Base-by-base conservation (phyloP, 169 alveolate species). In the Theileria orientalis region DNA sequence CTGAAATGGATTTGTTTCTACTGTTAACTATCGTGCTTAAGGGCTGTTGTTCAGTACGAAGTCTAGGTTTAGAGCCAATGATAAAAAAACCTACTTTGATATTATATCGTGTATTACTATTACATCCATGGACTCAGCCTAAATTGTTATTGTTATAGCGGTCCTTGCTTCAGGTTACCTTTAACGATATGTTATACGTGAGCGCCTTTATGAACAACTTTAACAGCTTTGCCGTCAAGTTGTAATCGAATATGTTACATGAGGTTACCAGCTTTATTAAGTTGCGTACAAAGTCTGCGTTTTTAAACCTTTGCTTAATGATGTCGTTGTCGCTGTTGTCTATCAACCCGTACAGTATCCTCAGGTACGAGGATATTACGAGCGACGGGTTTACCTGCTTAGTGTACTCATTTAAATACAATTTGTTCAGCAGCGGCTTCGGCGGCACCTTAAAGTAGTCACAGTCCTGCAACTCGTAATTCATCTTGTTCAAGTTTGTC, bases 121-220 rank as follows among this genome's bases (percentile, higher is more conserved):
- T 71, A 74, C 49, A 60, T 82, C 89, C 84, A 82, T 72, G 35
- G 89, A 82, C 41, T 82, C 89, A 19, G 74, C 89, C 71, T 82
- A 62, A 0, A 51, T n/a, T 27, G 9, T 49, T 56, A 56, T 29
- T n/a, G 14, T 30, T 56, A 56, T 37, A 9, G 44, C 9, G 44
- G 44, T 37, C 9, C 44, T 37, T 7, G 9, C 9, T 37, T 7
- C 44, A 7, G 44, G 27, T 51, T 25, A 68, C 69, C 68, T 60
- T 19, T 32, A 27, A 11, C 6, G 54, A 69, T 9, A 52, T 49
- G 54, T 78, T 80, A 19, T 70, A 64, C 19, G 63, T 42, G 42
- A 82, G 42, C 8, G 84, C 77, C 16, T 72, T 35, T 14, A 16
- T 59, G 63, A 56, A 64, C 8, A 66, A 35, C 74, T 47, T 56